Percentiles rank a stretch among this genome's conserved stretches.
Evolutionary conservation across 257 asterid genomes (phyloP).

Genomic region (Parsonsia alboflavescens): DNA sequence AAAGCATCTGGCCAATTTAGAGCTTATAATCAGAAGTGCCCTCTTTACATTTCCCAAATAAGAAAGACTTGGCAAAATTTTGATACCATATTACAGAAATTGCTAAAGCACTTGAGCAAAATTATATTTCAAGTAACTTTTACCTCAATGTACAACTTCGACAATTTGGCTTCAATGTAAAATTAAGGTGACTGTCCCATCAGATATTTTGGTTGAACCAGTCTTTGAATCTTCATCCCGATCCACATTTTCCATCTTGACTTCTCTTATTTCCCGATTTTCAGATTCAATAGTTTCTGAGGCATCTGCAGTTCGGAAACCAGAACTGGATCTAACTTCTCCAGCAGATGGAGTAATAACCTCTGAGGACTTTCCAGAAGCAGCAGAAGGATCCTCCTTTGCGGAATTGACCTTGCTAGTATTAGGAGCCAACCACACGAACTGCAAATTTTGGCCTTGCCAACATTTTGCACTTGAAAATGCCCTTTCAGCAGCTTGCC

Average conservation of each 20-base stretch:
- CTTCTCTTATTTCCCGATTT: conserved; percentile 26
- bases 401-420: conserved; percentile 21
- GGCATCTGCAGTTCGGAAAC: conserved; percentile 13
- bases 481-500: conserved; percentile 83
- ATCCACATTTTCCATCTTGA: conserved; percentile 27
- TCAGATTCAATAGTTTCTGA: conserved; percentile 34
- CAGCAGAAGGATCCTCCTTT: conserved; percentile 23
- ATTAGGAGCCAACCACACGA: conserved; percentile 50
- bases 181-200: conserved; percentile 32
- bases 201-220: conserved; percentile 27
- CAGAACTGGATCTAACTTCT: conserved; percentile 11
- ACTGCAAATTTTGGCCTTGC: conserved; percentile 71
- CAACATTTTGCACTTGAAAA: conserved; percentile 75
- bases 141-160: conserved; percentile 39
- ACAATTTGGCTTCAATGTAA: conserved; percentile 16
- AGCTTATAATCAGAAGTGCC: conserved; percentile 21
- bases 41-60: conserved; percentile 47
- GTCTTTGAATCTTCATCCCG: conserved; percentile 38
- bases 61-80: conserved; percentile 21
- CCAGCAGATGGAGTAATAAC: conserved; percentile 20
- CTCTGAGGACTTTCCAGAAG: conserved; percentile 18
- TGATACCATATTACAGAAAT: conserved; percentile 39
- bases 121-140: conserved; percentile 29
- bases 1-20: conserved; percentile 19
- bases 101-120: conserved; percentile 35